Base-by-base conservation (phyloP, 768 basidiomycete species). In the Hygrocybe coccinea region DNA sequence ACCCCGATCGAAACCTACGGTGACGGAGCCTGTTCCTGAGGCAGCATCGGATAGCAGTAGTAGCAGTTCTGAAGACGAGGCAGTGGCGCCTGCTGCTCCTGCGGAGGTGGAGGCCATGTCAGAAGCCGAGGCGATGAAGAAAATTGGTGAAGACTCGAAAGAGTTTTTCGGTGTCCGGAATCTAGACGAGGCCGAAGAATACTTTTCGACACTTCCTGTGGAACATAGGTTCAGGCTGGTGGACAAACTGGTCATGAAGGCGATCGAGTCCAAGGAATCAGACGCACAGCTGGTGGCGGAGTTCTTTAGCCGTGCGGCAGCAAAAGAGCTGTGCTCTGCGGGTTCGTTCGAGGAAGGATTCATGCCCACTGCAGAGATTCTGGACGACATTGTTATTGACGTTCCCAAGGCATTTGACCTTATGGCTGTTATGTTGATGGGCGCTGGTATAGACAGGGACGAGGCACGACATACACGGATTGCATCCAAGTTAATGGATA, bases 341-440 rank as follows among this genome's bases (percentile, higher is more conserved):
- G 79, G 78, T 3, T 69, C 79, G 2, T 85, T 97, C 68, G 86
- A 91, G 71, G 79, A 85, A 56, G 91, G 91, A 12, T 84, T 95
- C 68, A 66, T 65, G 45, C 77, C 80, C 0, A 77, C 83, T 50
- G 83, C 86, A 24, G 90, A 92, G 70, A 71, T 85, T 54, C 78
- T 98, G 63, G 91, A 93, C 63, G 94, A 97, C 65, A 81, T 94
- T 56, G 85, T 87, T 29, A 86, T 94, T 62, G 94, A 98, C 67
- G 89, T 88, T 45, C 95, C 95, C 8, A 86, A 86, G 64, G 95
- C 93, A 0, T 86, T 87, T 74, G 69, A 78, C 41, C 81, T 85
- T 56, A 84, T 91, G 67, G 89, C 84, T 11, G 74, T 81, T 56
- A 82, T 95, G 74, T 70, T 95, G 55, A 84, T 80, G 67, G 85